Conservation (phyloP, 1,139 yeast species). For the Hemisphaericaspora xylofermentans region DNA sequence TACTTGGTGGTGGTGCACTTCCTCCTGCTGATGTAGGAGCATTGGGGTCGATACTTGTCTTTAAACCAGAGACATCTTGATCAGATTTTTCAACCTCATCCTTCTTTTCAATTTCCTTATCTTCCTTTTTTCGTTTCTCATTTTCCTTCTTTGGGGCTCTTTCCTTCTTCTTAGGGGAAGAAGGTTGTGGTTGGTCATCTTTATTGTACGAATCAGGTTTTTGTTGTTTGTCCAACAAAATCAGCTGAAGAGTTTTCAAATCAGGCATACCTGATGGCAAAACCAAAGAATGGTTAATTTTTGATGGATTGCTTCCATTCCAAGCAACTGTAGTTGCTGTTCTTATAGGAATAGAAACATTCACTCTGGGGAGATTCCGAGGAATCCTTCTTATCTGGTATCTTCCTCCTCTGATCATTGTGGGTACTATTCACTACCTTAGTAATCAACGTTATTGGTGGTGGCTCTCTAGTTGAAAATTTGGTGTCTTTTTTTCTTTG, state of each 20-base stretch:
- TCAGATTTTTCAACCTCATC: conserved; percentile 11
- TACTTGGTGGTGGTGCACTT: conserved; percentile 14
- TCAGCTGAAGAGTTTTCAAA: background rate
- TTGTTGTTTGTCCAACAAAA: conserved; percentile 2
- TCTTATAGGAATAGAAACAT: background rate
- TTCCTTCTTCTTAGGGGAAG: conserved; percentile 3
- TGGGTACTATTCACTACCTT: background rate
- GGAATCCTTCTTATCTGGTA: background rate
- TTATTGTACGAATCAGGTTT: conserved; percentile 4
- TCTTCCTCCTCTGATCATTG: conserved; percentile 5
- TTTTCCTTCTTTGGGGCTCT: background rate
- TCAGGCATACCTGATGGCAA: conserved; percentile 3
- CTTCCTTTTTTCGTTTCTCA: conserved; percentile 5
- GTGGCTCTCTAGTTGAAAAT: background rate
- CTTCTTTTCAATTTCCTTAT: conserved; percentile 15
- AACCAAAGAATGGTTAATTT: background rate
- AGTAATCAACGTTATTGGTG: too few relatives aligned
- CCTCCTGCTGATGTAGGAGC: conserved; percentile 17
- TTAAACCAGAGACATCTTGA: conserved; percentile 7
- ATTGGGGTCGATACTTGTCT: conserved; percentile 13
- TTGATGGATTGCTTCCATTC: background rate
- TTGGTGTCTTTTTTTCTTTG: background rate
- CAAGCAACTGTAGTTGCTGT: background rate
- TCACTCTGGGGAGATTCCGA: background rate
- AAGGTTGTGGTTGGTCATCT: too few relatives aligned